These are phyloP conservation scores for Fraxinus sp. DNA, from an alignment of 305 asterid genomes.

Conservation along the genomic window DNA sequence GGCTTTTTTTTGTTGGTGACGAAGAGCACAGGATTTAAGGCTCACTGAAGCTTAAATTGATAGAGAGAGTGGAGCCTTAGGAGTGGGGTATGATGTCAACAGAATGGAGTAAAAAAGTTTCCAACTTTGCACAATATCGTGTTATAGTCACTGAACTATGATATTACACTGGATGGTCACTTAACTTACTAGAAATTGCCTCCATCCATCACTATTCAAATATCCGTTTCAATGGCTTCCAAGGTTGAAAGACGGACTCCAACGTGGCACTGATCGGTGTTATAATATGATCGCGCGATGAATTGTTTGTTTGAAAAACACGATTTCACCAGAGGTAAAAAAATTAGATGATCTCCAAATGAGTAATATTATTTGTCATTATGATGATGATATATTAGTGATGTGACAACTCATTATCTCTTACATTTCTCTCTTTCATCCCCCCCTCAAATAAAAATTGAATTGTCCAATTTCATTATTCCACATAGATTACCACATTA, in stretches of 20 bases:
- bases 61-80: no score
- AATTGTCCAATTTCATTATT: no score
- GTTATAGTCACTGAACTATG: neutral
- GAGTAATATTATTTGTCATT: no score
- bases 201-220: neutral
- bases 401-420: no score
- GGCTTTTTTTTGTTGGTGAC: neutral
- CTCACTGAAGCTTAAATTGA: neutral
- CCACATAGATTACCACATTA: no score
- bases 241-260: neutral
- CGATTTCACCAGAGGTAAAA: neutral
- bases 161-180: neutral
- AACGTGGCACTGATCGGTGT: neutral
- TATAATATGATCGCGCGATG: no score
- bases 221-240: neutral
- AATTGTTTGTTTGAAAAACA: no score
- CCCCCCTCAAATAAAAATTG: no score
- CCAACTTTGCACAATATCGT: neutral
- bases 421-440: no score
- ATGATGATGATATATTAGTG: no score
- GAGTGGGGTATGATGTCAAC: neutral
- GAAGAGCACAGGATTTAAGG: neutral
- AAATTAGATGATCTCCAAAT: no score
- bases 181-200: neutral
- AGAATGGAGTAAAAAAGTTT: neutral